Base-by-base conservation (phyloP, 495 filamentous ascomycete genomes). In the Aspergillus haitiensis region DNA sequence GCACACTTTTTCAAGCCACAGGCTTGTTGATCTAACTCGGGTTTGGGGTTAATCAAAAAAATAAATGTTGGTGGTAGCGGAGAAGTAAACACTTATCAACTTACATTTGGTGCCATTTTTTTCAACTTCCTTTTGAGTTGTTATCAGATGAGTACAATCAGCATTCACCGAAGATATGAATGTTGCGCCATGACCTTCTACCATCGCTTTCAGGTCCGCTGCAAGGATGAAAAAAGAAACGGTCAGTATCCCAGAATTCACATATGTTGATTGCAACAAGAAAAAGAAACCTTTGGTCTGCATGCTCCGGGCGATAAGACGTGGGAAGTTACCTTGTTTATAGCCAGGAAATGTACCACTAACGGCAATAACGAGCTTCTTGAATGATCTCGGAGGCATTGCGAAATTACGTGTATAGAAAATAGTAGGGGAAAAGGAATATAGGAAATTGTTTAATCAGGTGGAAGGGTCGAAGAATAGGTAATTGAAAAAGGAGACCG, bases 61-160 rank as follows among this genome's bases (percentile, higher is more conserved):
- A n/a, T 8, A 31, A 27, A 27, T 11, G 5, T 32, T 6, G 32
- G 3, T 33, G 12, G 48, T 12, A 1, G 48, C 36, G 15, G 31
- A 12, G 61, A 6, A 15, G 15, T 6, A 11, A 8, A n/a, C 15
- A 16, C 34, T 10, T 13, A 34, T 40, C 6, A 31, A 63, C 73
- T 64, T 54, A 79, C 77, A 75, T 58, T 78, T 80, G 33, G 61
- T 44, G 9, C 66, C 65, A 0, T 72, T 67, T 44, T 84, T 86
- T 21, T 78, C 76, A 31, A 79, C 77, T 42, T 87, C 84, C 35
- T 67, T 71, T 13, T 78, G 67, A 1, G 78, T 84, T 0, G 82
- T 79, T 18, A 91, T 60, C 0, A 91, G 68, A 62, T 90, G 86
- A 0, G 86, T 91, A 6, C 80, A 82, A 6, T 73, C 63, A 9